Percentiles rank a stretch among this genome's conserved stretches.
Evolutionary conservation across 441 rosid species (phyloP).

Genomic region (Arabidopsis lyrata): DNA sequence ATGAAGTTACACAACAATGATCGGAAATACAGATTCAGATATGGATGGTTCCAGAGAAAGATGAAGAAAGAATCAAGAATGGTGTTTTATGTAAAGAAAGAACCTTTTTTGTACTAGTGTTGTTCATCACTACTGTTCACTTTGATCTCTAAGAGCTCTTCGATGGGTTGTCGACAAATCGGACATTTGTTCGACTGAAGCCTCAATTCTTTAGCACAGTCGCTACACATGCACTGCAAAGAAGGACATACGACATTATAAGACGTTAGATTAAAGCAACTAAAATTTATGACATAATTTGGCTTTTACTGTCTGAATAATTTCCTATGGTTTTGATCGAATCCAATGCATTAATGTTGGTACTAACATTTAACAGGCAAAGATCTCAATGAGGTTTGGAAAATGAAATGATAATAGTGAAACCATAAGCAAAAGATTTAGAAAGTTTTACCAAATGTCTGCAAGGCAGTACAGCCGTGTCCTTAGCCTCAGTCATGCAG

Average conservation of each 20-base stretch:
- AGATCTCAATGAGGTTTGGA: background rate
- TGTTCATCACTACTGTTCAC: constrained; percentile 50
- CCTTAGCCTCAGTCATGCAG: constrained; percentile 94
- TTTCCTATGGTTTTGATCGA: background rate
- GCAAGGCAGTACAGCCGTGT: constrained; percentile 86
- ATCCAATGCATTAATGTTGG: background rate
- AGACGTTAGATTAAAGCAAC: background rate
- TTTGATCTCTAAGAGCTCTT: constrained; percentile 79
- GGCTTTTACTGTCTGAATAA: background rate
- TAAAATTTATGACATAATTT: background rate
- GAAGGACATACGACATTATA: background rate
- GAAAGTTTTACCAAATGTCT: constrained; percentile 73
- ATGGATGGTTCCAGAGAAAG: background rate
- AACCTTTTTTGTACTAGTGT: constrained; percentile 24
- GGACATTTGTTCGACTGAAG: constrained; percentile 84
- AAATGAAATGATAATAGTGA: background rate
- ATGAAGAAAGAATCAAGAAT: constrained; percentile 36
- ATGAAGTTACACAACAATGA: constrained; percentile 12
- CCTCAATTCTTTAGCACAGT: constrained; percentile 76
- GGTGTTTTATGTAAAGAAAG: constrained; percentile 39
- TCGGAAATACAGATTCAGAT: background rate
- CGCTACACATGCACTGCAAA: constrained; percentile 81
- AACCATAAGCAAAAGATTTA: constrained; percentile 13
- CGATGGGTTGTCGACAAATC: constrained; percentile 79
- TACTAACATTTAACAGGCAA: background rate